Evolutionary conservation across 768 basidiomycete species (phyloP), one percentile per base, ranked within the genome.

Genomic region (Amylocystis lapponica): DNA sequence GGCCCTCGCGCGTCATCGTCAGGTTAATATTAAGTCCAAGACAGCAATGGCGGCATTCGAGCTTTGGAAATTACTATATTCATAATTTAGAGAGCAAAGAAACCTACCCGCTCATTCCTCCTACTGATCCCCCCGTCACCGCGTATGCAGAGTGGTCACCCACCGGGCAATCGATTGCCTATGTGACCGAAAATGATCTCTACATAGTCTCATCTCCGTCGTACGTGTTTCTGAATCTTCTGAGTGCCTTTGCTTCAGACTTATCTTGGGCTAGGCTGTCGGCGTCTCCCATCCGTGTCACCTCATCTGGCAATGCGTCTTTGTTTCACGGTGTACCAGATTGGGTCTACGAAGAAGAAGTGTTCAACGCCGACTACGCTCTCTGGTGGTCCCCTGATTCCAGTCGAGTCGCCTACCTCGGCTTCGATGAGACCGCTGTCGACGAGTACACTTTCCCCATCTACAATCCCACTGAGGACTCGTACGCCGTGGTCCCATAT

Each of bases 321-420:
- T 71, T 94, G 13, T 96, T 98, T 71, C 81, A 97, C 55, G 96
- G 96, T 6, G 86, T 96, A 2, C 89, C 92, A 0, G 92, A 96
- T 60, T 98, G 96, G 95, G 95, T 97, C 4, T 94, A 94, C 62
- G 92, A 95, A 61, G 91, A 95, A 58, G 92, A 96, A 59, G 79
- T 97, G 19, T 86, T 92, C 53, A 66, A 72, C 3, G 58, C 66
- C 29, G 78, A 92, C 57, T 79, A 62, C 36, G 82, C 93, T 0
- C 68, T 95, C 4, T 98, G 92, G 92, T 98, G 88, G 86, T 85
- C 87, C 9, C 95, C 94, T 3, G 75, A 83, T 52, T 79, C 81
- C 0, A 56, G 64, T 16, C 81, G 79, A 47, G 55, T 99, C 33
- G 91, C 93, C 1, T 99, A 86, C 71, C 78, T 97, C 32, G 67